Evolutionary conservation across 2,329 filamentous ascomycete species (phyloP).

Genomic region (Paraphaeosphaeria minitans): DNA sequence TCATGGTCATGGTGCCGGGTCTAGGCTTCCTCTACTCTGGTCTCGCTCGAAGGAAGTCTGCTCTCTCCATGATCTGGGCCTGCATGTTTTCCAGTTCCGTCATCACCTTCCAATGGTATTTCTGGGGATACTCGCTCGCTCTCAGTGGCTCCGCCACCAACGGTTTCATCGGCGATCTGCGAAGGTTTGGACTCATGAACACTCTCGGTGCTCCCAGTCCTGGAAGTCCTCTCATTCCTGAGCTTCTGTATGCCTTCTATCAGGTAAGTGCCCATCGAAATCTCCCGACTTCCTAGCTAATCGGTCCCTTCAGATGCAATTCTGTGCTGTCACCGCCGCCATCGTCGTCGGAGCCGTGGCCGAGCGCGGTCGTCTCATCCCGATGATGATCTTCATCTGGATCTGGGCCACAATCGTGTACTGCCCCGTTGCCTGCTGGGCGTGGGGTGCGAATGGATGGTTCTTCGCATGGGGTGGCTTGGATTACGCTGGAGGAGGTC

Average conservation of each 20-base stretch:
- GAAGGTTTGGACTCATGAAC: slow-evolving; percentile 86
- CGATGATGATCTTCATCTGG: slow-evolving; percentile 94
- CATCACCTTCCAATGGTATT: slow-evolving; percentile 98
- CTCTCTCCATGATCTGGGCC: slow-evolving; percentile 95
- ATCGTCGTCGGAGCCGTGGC: slow-evolving; percentile 92
- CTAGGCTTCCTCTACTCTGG: slow-evolving; percentile 98
- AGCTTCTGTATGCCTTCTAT: slow-evolving; percentile 92
- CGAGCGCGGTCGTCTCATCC: slow-evolving; percentile 89
- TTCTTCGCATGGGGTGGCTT: slow-evolving; percentile 86
- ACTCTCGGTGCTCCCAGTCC: slow-evolving; percentile 83
- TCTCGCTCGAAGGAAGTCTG: slow-evolving; percentile 95
- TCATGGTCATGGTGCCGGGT: slow-evolving; percentile 94
- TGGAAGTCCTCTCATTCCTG: slow-evolving; percentile 85
- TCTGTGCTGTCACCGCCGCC: slow-evolving; percentile 88
- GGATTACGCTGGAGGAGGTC: slow-evolving; percentile 95
- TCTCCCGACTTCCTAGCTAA: slow-evolving; percentile 10
- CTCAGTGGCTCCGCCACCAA: slow-evolving; percentile 83
- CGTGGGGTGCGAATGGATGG: slow-evolving; percentile 95
- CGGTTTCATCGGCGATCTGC: slow-evolving; percentile 88
- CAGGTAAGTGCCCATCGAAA: slow-evolving; percentile 61
- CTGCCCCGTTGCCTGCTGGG: slow-evolving; percentile 96
- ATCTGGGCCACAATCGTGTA: slow-evolving; percentile 97
- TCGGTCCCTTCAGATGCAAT: slow-evolving; percentile 76
- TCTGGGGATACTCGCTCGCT: slow-evolving; percentile 97
- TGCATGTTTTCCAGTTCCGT: slow-evolving; percentile 93